phyloP scores from a whole-genome alignment of 192 early-diverging fungal species.

The Backusella luteola region DNA sequence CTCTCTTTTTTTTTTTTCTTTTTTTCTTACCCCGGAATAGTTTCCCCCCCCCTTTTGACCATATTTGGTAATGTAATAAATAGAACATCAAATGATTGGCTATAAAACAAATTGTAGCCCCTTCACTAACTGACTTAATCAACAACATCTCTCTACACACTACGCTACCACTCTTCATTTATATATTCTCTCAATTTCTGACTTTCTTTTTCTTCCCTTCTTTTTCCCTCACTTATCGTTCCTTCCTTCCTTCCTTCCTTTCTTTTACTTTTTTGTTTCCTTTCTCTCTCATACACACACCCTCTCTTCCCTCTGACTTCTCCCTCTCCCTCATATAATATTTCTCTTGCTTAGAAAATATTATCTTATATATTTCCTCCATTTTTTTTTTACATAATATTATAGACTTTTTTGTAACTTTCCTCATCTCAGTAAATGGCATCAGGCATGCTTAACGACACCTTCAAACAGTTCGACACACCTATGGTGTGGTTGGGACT shows the following conservation, averaged over 20 bases:
- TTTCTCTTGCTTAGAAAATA: not conserved
- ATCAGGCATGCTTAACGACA: not conserved
- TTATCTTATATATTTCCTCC: not conserved
- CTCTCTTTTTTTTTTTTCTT: not conserved
- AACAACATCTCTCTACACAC: not conserved
- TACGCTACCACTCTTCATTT: not conserved
- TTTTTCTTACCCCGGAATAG: not conserved
- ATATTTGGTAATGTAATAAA: not conserved
- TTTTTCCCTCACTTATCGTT: not conserved
- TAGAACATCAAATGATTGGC: constrained; percentile 9
- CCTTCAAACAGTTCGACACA: constrained; percentile 18
- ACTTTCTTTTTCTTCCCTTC: constrained; percentile 11
- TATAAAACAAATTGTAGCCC: constrained; percentile 5
- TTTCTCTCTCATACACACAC: not conserved
- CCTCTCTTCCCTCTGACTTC: not conserved
- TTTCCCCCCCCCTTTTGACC: not conserved
- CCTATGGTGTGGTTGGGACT: constrained; percentile 54
- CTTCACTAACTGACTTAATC: not conserved
- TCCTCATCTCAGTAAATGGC: not conserved
- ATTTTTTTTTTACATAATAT: constrained; percentile 16
- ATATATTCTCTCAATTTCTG: constrained; percentile 8
- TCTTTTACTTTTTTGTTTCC: constrained; percentile 11
- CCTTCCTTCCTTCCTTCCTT: not conserved
- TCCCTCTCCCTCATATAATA: not conserved
- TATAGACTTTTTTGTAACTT: constrained; percentile 47